These are phyloP conservation scores for Colletotrichum sp. DNA, from an alignment of 2,329 filamentous ascomycete genomes.

Conservation along the genomic window DNA sequence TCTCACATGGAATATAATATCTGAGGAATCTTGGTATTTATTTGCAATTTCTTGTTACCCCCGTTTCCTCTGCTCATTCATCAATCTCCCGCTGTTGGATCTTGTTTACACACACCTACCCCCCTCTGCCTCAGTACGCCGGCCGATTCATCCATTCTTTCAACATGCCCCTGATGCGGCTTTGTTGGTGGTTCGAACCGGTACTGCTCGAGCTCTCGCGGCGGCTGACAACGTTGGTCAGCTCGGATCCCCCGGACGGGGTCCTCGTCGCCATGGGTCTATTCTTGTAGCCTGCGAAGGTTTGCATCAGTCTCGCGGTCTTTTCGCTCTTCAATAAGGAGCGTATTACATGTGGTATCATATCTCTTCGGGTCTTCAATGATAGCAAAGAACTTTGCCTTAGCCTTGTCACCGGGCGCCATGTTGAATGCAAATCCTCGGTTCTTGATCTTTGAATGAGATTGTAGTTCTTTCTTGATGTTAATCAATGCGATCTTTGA, in stretches of 20 bases:
- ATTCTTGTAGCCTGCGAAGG: slow-evolving; percentile 5
- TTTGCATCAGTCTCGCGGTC: not conserved
- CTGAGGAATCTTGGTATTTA: not conserved
- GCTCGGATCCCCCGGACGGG: slow-evolving; percentile 7
- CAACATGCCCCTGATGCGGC: not conserved
- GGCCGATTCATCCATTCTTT: slow-evolving; percentile 11
- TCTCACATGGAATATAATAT: too few relatives aligned
- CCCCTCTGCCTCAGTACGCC: not conserved
- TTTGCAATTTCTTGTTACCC: not conserved
- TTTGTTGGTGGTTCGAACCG: not conserved
- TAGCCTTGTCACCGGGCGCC: slow-evolving; percentile 10
- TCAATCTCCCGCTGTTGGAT: too few relatives aligned
- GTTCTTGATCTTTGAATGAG: not conserved
- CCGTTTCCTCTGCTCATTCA: too few relatives aligned
- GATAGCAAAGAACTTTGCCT: slow-evolving; percentile 14
- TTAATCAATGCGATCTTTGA: not conserved
- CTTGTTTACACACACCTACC: not conserved
- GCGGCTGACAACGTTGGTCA: slow-evolving; percentile 5
- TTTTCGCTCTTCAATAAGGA: not conserved
- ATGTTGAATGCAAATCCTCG: not conserved
- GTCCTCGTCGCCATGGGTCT: slow-evolving; percentile 11
- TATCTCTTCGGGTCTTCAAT: slow-evolving; percentile 13
- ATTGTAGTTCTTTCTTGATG: not conserved
- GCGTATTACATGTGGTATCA: not conserved
- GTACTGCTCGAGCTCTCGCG: slow-evolving; percentile 11